A percentile compares a stretch with the other conserved stretches of the same genome.
These are phyloP conservation scores for Fusarium duplospermum DNA, from an alignment of 2,329 filamentous ascomycete genomes.

Conservation along the genomic window DNA sequence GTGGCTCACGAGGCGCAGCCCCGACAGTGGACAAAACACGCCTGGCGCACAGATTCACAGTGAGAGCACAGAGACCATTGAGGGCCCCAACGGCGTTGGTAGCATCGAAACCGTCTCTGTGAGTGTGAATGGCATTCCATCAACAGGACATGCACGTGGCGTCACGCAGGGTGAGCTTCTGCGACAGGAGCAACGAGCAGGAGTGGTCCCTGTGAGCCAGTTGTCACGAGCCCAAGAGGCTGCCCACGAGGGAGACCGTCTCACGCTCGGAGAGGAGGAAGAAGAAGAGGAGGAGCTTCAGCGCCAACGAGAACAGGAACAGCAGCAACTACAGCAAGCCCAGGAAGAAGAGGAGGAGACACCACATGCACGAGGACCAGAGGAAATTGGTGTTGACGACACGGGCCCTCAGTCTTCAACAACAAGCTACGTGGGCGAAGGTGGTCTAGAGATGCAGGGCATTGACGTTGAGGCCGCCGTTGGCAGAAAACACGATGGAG, in stretches of 20 bases:
- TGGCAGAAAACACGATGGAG: slow-evolving; percentile 60
- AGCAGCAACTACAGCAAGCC: slow-evolving; percentile 19
- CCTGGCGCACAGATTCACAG: slow-evolving; percentile 66
- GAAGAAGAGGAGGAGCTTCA: slow-evolving; percentile 42
- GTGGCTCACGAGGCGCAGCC: slow-evolving; percentile 72
- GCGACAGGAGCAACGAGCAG: slow-evolving; percentile 86
- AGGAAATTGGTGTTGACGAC: slow-evolving; percentile 86
- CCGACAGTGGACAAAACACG: slow-evolving; percentile 45
- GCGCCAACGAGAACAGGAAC: background rate
- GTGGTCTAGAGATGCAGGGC: slow-evolving; percentile 61
- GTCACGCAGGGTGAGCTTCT: slow-evolving; percentile 87
- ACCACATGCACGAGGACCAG: slow-evolving; percentile 86
- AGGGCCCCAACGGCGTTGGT: slow-evolving; percentile 82
- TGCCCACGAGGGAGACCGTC: slow-evolving; percentile 42
- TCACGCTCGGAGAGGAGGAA: slow-evolving; percentile 44
- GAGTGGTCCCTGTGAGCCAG: slow-evolving; percentile 78
- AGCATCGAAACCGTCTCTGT: slow-evolving; percentile 85
- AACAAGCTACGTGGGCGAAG: slow-evolving; percentile 54
- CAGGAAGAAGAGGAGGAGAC: slow-evolving; percentile 66
- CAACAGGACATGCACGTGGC: slow-evolving; percentile 62
- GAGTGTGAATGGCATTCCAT: slow-evolving; percentile 75
- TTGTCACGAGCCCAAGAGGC: slow-evolving; percentile 57
- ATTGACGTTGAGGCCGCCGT: slow-evolving; percentile 73
- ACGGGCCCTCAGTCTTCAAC: slow-evolving; percentile 76
- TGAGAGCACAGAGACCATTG: slow-evolving; percentile 82